phyloP scores from a whole-genome alignment of 768 basidiomycete species.

The Xerocomellus amylosporus region DNA sequence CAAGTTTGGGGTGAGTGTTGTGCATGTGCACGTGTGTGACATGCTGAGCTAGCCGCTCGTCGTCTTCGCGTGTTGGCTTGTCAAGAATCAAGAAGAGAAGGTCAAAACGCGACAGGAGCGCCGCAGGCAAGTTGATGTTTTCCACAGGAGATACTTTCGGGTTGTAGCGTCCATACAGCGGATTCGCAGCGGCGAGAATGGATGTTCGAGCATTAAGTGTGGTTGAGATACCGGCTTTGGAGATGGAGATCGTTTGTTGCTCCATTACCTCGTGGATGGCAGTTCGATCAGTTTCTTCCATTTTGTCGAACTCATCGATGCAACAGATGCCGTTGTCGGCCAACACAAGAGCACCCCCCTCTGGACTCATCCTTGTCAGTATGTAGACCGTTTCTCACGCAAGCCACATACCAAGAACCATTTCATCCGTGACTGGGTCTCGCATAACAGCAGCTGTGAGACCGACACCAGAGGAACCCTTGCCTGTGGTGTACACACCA shows the following conservation, averaged over 20 bases:
- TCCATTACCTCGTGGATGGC: conserved; percentile 99
- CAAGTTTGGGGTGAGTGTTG: conserved; percentile 82
- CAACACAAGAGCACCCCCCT: conserved; percentile 98
- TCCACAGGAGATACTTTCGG: conserved; percentile 97
- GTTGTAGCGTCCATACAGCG: conserved; percentile 97
- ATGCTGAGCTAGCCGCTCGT: conserved; percentile 94
- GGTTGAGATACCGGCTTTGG: conserved; percentile 98
- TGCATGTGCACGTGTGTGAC: conserved; percentile 99
- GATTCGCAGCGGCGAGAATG: conserved; percentile 96
- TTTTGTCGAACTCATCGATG: conserved; percentile 99
- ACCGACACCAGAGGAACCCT: conserved; percentile 98
- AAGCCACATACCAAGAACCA: conserved; percentile 82
- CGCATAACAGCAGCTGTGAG: conserved; percentile 98
- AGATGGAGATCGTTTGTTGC: conserved; percentile 99
- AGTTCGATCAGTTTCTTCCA: conserved; percentile 97
- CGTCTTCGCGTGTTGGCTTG: conserved; percentile 91
- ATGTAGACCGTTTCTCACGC: background rate
- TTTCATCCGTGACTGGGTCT: conserved; percentile 98
- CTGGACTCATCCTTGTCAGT: conserved; percentile 40
- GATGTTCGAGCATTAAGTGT: conserved; percentile 97
- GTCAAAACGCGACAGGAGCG: conserved; percentile 94
- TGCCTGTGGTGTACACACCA: conserved; percentile 97
- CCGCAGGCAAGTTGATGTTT: conserved; percentile 98
- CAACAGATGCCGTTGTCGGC: conserved; percentile 99
- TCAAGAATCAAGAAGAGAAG: conserved; percentile 95